Conservation (phyloP, 345 rosid genomes). For the Citrus glauca region DNA sequence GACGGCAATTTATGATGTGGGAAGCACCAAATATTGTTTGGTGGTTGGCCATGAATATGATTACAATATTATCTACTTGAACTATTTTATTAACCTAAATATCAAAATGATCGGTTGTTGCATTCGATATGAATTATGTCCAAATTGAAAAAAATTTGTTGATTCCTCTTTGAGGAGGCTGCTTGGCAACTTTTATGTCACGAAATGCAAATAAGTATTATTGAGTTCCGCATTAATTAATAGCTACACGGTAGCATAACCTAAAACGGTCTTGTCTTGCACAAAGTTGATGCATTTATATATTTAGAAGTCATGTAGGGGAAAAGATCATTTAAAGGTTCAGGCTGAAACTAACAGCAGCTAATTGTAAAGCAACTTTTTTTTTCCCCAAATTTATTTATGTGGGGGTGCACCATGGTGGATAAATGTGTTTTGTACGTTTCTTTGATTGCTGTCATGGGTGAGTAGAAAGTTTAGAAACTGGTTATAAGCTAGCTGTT, state of each 20-base stretch:
- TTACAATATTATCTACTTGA: no score
- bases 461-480: no score
- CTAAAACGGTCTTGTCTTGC: not conserved
- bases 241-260: not conserved
- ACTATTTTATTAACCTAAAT: no score
- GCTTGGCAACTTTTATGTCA: not conserved
- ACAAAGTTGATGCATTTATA: not conserved
- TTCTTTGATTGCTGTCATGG: no score
- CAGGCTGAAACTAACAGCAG: not conserved
- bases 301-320: not conserved
- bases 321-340: not conserved
- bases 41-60: no score
- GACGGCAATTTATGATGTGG: not conserved
- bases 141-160: not conserved
- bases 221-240: not conserved
- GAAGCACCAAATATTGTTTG: not conserved
- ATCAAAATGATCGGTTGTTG: no score
- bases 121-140: not conserved
- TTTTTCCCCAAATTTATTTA: no score
- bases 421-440: no score
- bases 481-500: no score
- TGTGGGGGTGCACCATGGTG: not conserved
- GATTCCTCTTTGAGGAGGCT: not conserved
- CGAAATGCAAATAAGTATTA: not conserved
- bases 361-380: no score